Evolutionary conservation across 2,329 filamentous ascomycete genomes (phyloP), one percentile per base, ranked within the genome.

Genomic region (Cryphonectria carpinicola): DNA sequence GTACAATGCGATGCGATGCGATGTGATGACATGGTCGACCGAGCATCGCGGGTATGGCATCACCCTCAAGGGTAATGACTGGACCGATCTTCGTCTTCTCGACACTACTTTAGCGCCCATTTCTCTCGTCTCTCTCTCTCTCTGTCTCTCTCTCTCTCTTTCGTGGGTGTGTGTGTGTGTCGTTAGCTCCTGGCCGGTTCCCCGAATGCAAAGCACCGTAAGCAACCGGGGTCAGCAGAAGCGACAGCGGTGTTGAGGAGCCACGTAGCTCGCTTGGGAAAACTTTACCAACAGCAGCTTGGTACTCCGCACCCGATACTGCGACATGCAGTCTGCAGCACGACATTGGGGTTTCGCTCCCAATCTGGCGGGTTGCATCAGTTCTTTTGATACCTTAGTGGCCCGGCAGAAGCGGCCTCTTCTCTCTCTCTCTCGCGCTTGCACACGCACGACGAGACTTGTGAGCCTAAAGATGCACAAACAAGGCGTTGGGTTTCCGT

Each of bases 191-290:
- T 11, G 46, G 60, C 56, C 22, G 39, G 63, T 25, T 54, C 64
- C 41, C 37, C 60, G 43, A 43, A 43, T 62, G 64, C 63, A 56
- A 32, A 32, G 41, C 37, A 28, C 22, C 28, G 43, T n/a, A 54
- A 49, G 28, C 43, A 43, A 49, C 52, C 54, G 22, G 63, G 66
- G 58, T 65, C 64, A 64, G 46, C 63, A 71, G 43, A 72, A 72
- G 62, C 63, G 71, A 69, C 66, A 6, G 32, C 61, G 41, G 54
- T n/a, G 71, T 64, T 72, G 67, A 69, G 66, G 71, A 72, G 71
- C 71, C 71, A 72, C 71, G 71, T 72, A 72, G 71, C 71, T 62
- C 63, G 66, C 71, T 28, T 67, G 37, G n/a, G 32, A n/a, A 52
- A 65, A 72, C 11, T 52, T n/a, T 17, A 65, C 63, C 63, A 32